These are phyloP conservation scores for Microdochium nivale DNA, from an alignment of 2,329 filamentous ascomycete genomes.

Conservation along the genomic window DNA sequence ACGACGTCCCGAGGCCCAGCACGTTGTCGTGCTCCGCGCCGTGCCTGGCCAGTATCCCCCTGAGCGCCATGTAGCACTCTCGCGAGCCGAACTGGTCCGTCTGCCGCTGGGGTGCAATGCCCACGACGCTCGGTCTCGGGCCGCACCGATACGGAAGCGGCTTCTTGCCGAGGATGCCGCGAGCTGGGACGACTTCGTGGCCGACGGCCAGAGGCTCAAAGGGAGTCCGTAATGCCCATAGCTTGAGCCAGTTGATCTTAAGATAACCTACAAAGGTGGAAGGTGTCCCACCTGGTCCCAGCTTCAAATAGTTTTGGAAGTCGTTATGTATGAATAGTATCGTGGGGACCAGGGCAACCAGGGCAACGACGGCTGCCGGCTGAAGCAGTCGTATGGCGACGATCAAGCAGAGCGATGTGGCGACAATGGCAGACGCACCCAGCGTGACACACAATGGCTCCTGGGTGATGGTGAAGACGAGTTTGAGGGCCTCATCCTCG, in stretches of 20 bases:
- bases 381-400: conserved; percentile 43
- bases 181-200: conserved; percentile 38
- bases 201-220: conserved; percentile 48
- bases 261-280: conserved; percentile 66
- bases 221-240: conserved; percentile 66
- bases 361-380: conserved; percentile 34
- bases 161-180: conserved; percentile 46
- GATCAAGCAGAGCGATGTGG: conserved; percentile 35
- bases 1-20: conserved; percentile 58
- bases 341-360: conserved; percentile 41
- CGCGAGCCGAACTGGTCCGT: conserved; percentile 54
- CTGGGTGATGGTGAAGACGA: conserved; percentile 37
- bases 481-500: conserved; percentile 15
- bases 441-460: conserved; percentile 45
- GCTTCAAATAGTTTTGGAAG: conserved; percentile 65
- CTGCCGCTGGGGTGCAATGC: conserved; percentile 77
- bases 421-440: conserved; percentile 38
- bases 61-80: conserved; percentile 46
- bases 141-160: conserved; percentile 54
- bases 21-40: conserved; percentile 32
- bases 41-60: conserved; percentile 42
- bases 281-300: conserved; percentile 75
- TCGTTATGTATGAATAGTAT: conserved; percentile 54
- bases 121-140: conserved; percentile 57
- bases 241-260: conserved; percentile 61